Base-by-base conservation (phyloP, 2,329 filamentous ascomycete species). In the Fusarium cicatricum region DNA sequence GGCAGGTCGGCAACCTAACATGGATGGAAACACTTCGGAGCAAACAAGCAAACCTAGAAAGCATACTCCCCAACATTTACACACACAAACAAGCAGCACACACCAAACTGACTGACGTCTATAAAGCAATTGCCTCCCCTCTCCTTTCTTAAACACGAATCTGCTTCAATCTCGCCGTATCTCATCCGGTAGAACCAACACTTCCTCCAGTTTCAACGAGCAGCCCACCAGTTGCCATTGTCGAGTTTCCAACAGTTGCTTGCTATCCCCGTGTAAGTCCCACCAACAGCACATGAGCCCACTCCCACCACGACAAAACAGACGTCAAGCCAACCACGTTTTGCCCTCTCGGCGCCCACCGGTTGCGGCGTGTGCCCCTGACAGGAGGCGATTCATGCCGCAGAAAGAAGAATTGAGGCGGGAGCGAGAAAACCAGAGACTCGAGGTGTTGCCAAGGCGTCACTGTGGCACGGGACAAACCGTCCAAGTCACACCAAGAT, bases 271-370 rank as follows among this genome's bases (percentile, higher is more conserved):
- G 60, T 63, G 34, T 40, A 58, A 49, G 60, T 58, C 60, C 60
- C 60, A 63, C 60, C 56, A 52, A 63, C 55, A 60, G 51, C 55
- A 60, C 59, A 41, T 38, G 53, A 63, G 47, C 60, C 60, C 53
- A 51, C 23, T 26, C 23, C 32, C 47, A 51, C 40, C 47, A 55
- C 62, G 60, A 43, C 40, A 51, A 41, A 58, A 26, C 32, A 41
- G 40, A 43, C 36, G 48, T 51, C 56, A 62, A 50, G 37, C 53
- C 53, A 48, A 60, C 56, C 54, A 58, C 54, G 21, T 48, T 42
- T 58, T 53, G 16, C 42, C 43, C 28, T 39, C 23, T 28, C 55
- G 46, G 50, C 60, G 55, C 45, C 38, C 57, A 54, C 58, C 57
- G 41, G 47, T 58, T 44, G 44, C 45, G 58, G 57, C 58, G 40